Percentiles rank a stretch among this genome's conserved stretches.
Conservation (phyloP, 208 protist genomes). For the Tetramitus jugosus region DNA sequence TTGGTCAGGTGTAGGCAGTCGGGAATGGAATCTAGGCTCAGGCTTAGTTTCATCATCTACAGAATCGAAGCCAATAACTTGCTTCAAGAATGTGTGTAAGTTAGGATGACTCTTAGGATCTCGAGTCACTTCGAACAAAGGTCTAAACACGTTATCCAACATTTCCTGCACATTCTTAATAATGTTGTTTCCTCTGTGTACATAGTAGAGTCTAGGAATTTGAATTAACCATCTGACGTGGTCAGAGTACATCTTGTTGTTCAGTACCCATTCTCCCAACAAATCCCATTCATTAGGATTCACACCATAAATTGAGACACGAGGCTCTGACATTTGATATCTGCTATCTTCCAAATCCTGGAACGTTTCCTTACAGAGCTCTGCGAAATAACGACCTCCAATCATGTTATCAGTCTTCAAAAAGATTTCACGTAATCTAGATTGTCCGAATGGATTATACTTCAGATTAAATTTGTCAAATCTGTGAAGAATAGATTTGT, state of each 20-base stretch:
- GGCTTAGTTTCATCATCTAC: slow-evolving; percentile 96
- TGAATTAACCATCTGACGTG: slow-evolving; percentile 97
- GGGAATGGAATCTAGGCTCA: slow-evolving; percentile 51
- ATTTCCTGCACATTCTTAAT: slow-evolving; percentile 87
- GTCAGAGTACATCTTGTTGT: slow-evolving; percentile 82
- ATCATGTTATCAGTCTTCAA: slow-evolving; percentile 98
- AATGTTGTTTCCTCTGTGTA: slow-evolving; percentile 72
- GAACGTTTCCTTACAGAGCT: slow-evolving; percentile 89
- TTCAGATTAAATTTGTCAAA: slow-evolving; percentile 99
- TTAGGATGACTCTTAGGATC: slow-evolving; percentile 86
- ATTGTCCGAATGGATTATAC: slow-evolving; percentile 92
- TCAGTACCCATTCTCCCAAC: slow-evolving; percentile 86
- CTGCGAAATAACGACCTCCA: slow-evolving; percentile 91
- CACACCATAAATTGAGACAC: slow-evolving; percentile 79
- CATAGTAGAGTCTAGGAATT: slow-evolving; percentile 85
- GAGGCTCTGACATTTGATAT: slow-evolving; percentile 87
- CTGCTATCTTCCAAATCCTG: slow-evolving; percentile 82
- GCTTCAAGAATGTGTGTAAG: slow-evolving; percentile 88
- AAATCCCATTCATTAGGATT: slow-evolving; percentile 86
- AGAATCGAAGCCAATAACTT: slow-evolving; percentile 94
- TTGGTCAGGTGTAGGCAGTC: slow-evolving; percentile 66
- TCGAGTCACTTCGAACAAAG: slow-evolving; percentile 93
- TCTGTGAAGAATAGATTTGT: slow-evolving; percentile 88
- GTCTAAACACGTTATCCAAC: slow-evolving; percentile 94
- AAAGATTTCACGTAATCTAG: slow-evolving; percentile 86